Evolutionary conservation across 1,284 basidiomycete species (phyloP), one percentile per base, ranked within the genome.

Genomic region (Ustilago trichophora): DNA sequence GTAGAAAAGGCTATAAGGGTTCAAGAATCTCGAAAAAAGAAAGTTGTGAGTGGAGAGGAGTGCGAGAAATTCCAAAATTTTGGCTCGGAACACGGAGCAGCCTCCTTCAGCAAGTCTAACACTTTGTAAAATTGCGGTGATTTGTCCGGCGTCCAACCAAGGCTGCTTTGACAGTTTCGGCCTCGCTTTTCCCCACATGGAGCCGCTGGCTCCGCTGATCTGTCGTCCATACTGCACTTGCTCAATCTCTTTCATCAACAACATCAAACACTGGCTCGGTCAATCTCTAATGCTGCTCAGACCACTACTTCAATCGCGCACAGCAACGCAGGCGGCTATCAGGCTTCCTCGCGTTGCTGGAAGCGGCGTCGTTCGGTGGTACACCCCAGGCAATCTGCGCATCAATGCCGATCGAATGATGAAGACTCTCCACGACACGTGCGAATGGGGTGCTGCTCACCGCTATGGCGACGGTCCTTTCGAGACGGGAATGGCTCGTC

Each of bases 341-440:
- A 24, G 3, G 22, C 37, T 10, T 9, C 10, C 37, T 7, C 37
- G n/a, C n/a, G n/a, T n/a, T n/a, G n/a, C n/a, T n/a, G n/a, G n/a
- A n/a, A n/a, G n/a, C n/a, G n/a, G n/a, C 12, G 38, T 48, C 4
- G 13, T 22, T 5, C 47, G 59, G 13, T 57, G 33, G 36, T 67
- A 62, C 45, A 56, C 48, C 0, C 31, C 65, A 1, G 59, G 65
- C 36, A 43, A 24, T 6, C 57, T 63, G 11, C 45, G 42, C 9
- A 63, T 78, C 73, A 64, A 78, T 38, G 50, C 63, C 2, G 40
- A 62, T 15, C 72, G 78, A 10, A 65, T 80, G 42, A 75, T 75
- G 51, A 66, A 67, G 33, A 72, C 75, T n/a, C 68, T 80, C 4
- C 78, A 80, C 49, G 59, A 73, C 36, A 75, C 75, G 11, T 80